A percentile compares a stretch with the other conserved stretches of the same genome.
These are phyloP conservation scores for Globisporangium ultimum DNA, from an alignment of 352 stramenopile genomes.

Conservation along the genomic window DNA sequence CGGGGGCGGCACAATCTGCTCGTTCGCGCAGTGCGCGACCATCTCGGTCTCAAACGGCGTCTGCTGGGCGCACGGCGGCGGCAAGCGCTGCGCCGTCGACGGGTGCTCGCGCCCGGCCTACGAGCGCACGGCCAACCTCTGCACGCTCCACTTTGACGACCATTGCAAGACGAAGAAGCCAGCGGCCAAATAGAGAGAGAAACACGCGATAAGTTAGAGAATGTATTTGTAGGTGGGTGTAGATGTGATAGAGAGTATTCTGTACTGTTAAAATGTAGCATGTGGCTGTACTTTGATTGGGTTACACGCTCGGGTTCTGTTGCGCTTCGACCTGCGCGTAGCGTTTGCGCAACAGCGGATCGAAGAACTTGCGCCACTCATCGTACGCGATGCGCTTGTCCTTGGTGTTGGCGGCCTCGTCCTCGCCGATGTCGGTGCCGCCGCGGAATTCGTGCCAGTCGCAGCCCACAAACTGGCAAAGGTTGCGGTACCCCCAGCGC, in stretches of 20 bases:
- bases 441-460: slow-evolving; percentile 55
- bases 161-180: background rate
- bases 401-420: slow-evolving; percentile 39
- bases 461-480: slow-evolving; percentile 72
- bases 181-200: background rate
- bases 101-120: slow-evolving; percentile 39
- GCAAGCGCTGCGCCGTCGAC: slow-evolving; percentile 18
- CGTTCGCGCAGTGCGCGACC: slow-evolving; percentile 33
- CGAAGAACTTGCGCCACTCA: slow-evolving; percentile 56
- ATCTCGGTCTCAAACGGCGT: slow-evolving; percentile 59
- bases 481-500: slow-evolving; percentile 72
- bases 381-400: slow-evolving; percentile 49
- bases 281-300: no score
- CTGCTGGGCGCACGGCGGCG: slow-evolving; percentile 38
- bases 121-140: slow-evolving; percentile 49
- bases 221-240: no score
- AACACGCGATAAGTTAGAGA: background rate
- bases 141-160: slow-evolving; percentile 45
- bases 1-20: slow-evolving; percentile 51
- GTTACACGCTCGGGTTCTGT: background rate
- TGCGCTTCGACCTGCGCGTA: slow-evolving; percentile 12
- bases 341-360: slow-evolving; percentile 33
- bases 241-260: no score
- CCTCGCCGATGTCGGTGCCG: slow-evolving; percentile 25
- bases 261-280: no score